Percentiles rank a stretch among this genome's conserved stretches.
Evolutionary conservation across 805 yeast species (phyloP).

Genomic region (Zygotorulaspora danielsina): DNA sequence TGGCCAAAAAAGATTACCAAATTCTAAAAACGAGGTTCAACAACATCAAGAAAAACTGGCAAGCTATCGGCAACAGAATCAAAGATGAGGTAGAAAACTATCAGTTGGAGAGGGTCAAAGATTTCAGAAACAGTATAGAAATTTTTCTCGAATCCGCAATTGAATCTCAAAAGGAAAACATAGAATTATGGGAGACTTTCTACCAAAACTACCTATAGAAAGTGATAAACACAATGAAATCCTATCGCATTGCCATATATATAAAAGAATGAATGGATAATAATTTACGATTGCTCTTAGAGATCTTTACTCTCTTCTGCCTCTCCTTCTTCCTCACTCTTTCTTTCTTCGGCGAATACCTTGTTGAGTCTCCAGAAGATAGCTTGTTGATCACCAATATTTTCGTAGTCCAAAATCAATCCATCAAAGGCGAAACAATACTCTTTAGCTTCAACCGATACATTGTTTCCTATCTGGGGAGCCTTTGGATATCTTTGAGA

Average conservation of each 20-base stretch:
- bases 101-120: constrained; percentile 72
- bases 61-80: constrained; percentile 59
- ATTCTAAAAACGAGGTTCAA: constrained; percentile 50
- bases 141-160: constrained; percentile 84
- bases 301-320: too few species aligned
- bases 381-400: constrained; percentile 39
- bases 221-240: too few species aligned
- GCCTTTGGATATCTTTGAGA: constrained; percentile 79
- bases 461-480: constrained; percentile 37
- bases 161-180: constrained; percentile 88
- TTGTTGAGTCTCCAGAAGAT: constrained; percentile 30
- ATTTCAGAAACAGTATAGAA: constrained; percentile 85
- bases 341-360: constrained; percentile 33
- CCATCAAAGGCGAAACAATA: constrained; percentile 62
- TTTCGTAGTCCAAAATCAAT: constrained; percentile 47
- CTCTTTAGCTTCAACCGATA: constrained; percentile 31
- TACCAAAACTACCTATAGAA: constrained; percentile 49
- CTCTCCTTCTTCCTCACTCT: constrained; percentile 23
- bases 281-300: too few species aligned
- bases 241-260: not conserved
- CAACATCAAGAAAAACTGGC: constrained; percentile 55
- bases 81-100: constrained; percentile 61
- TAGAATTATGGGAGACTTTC: constrained; percentile 85
- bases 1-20: constrained; percentile 55
- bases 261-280: not conserved